These are phyloP conservation scores for Didymella pomorum DNA, from an alignment of 2,329 filamentous ascomycete species.

Conservation along the genomic window DNA sequence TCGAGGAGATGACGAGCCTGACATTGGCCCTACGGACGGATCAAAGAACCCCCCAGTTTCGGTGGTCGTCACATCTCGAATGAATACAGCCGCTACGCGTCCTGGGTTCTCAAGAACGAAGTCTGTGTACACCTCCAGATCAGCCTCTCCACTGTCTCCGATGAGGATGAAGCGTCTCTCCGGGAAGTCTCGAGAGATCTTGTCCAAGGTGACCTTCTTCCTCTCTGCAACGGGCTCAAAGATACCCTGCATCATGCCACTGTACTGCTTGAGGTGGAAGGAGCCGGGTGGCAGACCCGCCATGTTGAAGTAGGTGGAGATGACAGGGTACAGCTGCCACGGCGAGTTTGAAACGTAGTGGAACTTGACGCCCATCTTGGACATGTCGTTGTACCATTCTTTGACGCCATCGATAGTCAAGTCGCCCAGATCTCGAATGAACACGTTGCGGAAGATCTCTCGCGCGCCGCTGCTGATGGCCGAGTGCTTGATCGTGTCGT, in stretches of 20 bases:
- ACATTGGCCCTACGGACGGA: constrained; percentile 57
- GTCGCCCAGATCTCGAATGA: constrained; percentile 83
- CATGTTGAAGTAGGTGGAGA: constrained; percentile 83
- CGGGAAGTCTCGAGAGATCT: constrained; percentile 88
- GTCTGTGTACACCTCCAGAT: constrained; percentile 96
- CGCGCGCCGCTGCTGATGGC: constrained; percentile 86
- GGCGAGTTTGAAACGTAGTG: constrained; percentile 99
- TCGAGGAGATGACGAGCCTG: constrained; percentile 38
- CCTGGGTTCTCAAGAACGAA: constrained; percentile 85
- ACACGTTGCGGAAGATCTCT: constrained; percentile 96
- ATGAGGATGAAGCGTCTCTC: constrained; percentile 88
- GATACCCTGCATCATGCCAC: constrained; percentile 95
- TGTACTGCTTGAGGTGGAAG: constrained; percentile 95
- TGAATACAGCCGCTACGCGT: constrained; percentile 86
- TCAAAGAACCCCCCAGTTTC: constrained; percentile 81
- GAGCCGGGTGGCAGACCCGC: constrained; percentile 86
- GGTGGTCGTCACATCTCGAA: constrained; percentile 94
- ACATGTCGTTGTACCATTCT: constrained; percentile 85
- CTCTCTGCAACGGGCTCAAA: constrained; percentile 96
- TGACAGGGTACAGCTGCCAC: constrained; percentile 93
- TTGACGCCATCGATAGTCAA: constrained; percentile 85
- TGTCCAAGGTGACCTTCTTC: constrained; percentile 87
- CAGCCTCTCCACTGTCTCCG: constrained; percentile 95
- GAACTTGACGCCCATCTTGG: constrained; percentile 81
- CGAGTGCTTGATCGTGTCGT: constrained; percentile 96